Percentiles rank a stretch among this genome's conserved stretches.
Conservation (phyloP, 108 stramenopile species). For the Tribonema minus region DNA sequence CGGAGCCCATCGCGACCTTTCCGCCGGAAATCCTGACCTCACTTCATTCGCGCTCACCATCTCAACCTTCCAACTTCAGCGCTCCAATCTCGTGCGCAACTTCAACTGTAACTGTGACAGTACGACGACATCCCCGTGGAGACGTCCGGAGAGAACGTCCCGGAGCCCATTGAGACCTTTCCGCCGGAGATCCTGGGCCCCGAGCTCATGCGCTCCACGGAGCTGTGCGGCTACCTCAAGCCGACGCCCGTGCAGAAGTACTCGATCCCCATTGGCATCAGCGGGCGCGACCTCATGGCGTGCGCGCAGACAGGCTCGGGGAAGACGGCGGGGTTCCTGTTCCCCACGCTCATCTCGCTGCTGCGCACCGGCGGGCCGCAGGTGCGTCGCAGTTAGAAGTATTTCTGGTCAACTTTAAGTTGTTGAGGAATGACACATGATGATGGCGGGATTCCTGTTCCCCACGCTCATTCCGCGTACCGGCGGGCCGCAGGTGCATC, state of each 20-base stretch:
- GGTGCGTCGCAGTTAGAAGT: too few species aligned
- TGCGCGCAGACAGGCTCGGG: conserved; percentile 96
- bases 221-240: conserved; percentile 81
- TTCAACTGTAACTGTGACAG: conserved; percentile 78
- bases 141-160: conserved; percentile 71
- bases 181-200: conserved; percentile 77
- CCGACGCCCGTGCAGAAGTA: conserved; percentile 98
- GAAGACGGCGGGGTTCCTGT: conserved; percentile 98
- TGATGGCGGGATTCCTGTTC: conserved; percentile 97
- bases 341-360: conserved; percentile 94
- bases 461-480: conserved; percentile 82
- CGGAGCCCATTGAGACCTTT: conserved; percentile 85
- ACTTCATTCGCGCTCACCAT: background rate
- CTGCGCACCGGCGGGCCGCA: conserved; percentile 66
- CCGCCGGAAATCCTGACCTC: conserved; percentile 62
- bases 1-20: conserved; percentile 78
- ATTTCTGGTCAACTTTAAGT: too few species aligned
- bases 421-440: conserved; percentile 51
- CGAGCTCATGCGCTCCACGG: conserved; percentile 78
- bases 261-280: conserved; percentile 82
- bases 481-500: conserved; percentile 67
- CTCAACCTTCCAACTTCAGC: background rate
- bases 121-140: too few species aligned
- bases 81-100: background rate
- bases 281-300: conserved; percentile 89